These are phyloP conservation scores for Arthrobotrys conoides DNA, from an alignment of 2,329 filamentous ascomycete species.

Conservation along the genomic window DNA sequence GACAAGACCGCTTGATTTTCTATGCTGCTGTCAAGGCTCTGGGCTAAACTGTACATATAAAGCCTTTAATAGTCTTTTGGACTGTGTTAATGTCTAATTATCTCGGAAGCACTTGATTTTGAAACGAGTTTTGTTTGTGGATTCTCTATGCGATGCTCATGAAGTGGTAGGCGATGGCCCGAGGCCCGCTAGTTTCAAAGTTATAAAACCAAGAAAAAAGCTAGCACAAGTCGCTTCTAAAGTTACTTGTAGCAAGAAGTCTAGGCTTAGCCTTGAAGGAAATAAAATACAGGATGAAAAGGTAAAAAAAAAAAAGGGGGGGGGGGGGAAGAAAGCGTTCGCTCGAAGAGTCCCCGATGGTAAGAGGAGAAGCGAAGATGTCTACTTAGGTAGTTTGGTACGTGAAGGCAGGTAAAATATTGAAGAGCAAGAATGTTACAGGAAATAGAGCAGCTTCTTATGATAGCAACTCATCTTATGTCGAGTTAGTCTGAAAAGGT, in stretches of 20 bases:
- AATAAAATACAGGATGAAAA: neutral
- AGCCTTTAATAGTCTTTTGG: neutral
- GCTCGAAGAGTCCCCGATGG: no score
- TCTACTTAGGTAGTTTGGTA: neutral
- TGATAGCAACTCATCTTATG: neutral
- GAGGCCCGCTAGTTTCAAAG: neutral
- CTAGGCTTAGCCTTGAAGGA: neutral
- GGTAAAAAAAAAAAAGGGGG: no score
- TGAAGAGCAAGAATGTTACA: neutral
- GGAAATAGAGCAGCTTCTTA: neutral
- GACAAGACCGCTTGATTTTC: slow-evolving; percentile 26
- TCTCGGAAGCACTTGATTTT: neutral
- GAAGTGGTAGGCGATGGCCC: no score
- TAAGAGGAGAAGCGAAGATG: neutral
- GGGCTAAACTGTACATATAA: neutral
- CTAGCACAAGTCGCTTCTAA: neutral
- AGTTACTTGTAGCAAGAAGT: neutral
- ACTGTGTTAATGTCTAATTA: slow-evolving; percentile 1
- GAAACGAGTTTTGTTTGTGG: no score
- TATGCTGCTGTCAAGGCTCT: neutral
- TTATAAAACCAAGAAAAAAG: neutral
- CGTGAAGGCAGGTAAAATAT: neutral
- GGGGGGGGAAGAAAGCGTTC: neutral
- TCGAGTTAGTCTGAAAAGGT: neutral
- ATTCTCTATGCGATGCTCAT: no score